Evolutionary conservation across 805 yeast species (phyloP), one percentile per base, ranked within the genome.

Genomic region (Priceomyces melissophilus): DNA sequence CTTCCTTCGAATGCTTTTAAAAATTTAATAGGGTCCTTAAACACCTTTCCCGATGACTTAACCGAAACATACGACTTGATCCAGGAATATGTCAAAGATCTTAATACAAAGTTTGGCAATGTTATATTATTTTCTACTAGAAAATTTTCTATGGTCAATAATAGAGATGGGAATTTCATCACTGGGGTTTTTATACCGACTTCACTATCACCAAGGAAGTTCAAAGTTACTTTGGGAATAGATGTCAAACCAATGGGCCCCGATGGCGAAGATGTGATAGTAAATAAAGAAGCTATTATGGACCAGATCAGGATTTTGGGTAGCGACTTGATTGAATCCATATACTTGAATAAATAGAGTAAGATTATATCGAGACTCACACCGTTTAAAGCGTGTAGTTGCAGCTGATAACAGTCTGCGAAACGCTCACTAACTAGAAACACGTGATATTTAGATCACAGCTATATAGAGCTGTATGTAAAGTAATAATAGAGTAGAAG

Each of bases 141-240:
- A 43, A 72, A 68, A 48, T 79, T 69, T 53, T 65, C 76, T 10
- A 78, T 78, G n/a, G 63, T 78, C 42, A 71, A 73, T 39, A 75
- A 76, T 5, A 60, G 69, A n/a, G 79, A 82, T 7, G 69, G 69
- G 39, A 80, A 81, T 50, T 81, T 83, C 6, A 77, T 91, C 37
- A 76, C 90, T 15, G 97, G 97, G 2, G 64, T 93, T 36, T 82
- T 91, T 67, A 79, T 84, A 39, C 96, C 96, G 2, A 61, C 75
- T 3, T 73, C 76, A 30, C 61, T 77, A 45, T 65, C 70, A 13
- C 76, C 77, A 45, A 76, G 79, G 56, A 85, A 82, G 60, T 89
- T 88, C 67, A 81, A 83, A 52, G 96, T 84, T 15, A 87, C 84
- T 47, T 60, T 85, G 44, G 95, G 90, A 10, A 82, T 79, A 53